These are phyloP conservation scores for Phascolomyces articulosus DNA, from an alignment of 371 early-diverging fungal species.

Conservation along the genomic window DNA sequence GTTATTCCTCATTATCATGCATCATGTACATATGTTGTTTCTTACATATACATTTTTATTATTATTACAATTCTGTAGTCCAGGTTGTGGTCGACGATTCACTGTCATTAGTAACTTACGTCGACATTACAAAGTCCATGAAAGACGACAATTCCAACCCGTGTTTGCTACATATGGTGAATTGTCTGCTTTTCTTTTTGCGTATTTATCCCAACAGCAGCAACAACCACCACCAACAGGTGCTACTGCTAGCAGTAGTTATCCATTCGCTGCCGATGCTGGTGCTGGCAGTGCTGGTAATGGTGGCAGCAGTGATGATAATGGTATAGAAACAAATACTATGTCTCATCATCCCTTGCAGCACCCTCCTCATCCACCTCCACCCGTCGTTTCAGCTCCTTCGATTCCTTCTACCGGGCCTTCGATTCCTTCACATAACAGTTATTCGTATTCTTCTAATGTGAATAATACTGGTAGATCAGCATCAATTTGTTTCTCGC, in stretches of 20 bases:
- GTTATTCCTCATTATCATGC: no score
- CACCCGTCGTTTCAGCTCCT: no score
- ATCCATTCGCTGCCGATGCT: no score
- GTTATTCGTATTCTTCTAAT: neutral
- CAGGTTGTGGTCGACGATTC: conserved; percentile 10
- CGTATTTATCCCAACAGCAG: neutral
- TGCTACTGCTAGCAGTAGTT: no score
- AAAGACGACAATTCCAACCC: conserved; percentile 4
- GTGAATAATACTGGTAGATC: no score
- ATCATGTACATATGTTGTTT: no score
- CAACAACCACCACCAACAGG: neutral
- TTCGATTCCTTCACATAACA: neutral
- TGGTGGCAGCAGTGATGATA: no score
- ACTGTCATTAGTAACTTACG: conserved; percentile 19
- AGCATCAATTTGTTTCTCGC: no score
- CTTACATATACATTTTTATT: neutral
- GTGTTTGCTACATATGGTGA: neutral
- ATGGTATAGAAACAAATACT: no score
- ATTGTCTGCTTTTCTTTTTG: conserved; percentile 1
- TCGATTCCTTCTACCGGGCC: neutral
- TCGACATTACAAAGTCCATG: conserved; percentile 13
- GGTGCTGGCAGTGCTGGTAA: no score
- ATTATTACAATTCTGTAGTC: neutral
- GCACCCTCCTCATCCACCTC: no score
- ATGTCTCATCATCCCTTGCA: no score